Conservation (phyloP, 768 basidiomycete species). For the Amanita fuliginea region DNA sequence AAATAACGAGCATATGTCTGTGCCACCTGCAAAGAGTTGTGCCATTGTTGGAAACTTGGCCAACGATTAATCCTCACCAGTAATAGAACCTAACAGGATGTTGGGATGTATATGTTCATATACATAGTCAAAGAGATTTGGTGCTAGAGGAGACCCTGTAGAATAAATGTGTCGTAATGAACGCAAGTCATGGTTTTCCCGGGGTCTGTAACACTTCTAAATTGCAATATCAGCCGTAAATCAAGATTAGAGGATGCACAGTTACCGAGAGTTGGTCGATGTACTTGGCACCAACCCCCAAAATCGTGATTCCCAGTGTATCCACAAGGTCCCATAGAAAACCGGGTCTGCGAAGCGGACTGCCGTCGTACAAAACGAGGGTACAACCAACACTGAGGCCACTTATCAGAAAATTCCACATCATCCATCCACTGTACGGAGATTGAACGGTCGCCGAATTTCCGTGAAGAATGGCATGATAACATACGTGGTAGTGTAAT, state of each 20-base stretch:
- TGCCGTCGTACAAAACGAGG: constrained; percentile 73
- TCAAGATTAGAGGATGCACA: constrained; percentile 8
- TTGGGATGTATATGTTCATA: constrained; percentile 54
- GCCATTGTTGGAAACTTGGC: background rate
- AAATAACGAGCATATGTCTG: constrained; percentile 79
- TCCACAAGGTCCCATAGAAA: constrained; percentile 64
- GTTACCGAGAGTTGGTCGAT: constrained; percentile 66
- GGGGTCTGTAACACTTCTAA: constrained; percentile 61
- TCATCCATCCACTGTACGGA: constrained; percentile 68
- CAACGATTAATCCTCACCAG: constrained; percentile 32
- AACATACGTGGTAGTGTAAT: constrained; percentile 69
- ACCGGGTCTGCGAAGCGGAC: constrained; percentile 56
- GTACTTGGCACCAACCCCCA: constrained; percentile 80
- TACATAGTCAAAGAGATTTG: constrained; percentile 63
- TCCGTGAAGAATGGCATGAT: constrained; percentile 13
- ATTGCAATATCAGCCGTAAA: constrained; percentile 9
- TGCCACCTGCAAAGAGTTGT: constrained; percentile 41
- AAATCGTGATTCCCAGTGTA: constrained; percentile 59
- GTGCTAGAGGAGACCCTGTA: constrained; percentile 69
- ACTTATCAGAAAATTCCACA: constrained; percentile 78
- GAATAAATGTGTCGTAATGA: constrained; percentile 67
- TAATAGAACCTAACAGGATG: constrained; percentile 64
- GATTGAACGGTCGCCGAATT: constrained; percentile 7
- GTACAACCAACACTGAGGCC: constrained; percentile 58
- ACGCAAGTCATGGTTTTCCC: constrained; percentile 45